These are phyloP conservation scores for Ogataea glucozyma DNA, from an alignment of 805 yeast genomes.

Conservation along the genomic window DNA sequence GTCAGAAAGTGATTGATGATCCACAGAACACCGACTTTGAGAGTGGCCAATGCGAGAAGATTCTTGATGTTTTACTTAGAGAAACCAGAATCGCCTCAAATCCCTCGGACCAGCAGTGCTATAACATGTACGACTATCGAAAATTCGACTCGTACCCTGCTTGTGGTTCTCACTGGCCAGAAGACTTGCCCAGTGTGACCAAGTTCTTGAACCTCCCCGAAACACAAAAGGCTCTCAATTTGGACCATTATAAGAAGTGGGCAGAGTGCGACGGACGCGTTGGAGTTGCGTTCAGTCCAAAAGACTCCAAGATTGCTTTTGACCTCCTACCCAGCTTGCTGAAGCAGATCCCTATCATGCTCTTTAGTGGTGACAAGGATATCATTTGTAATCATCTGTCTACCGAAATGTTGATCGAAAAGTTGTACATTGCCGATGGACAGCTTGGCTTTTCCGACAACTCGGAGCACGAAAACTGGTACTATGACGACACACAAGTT, in stretches of 20 bases:
- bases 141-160: slow-evolving; percentile 72
- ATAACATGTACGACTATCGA: slow-evolving; percentile 81
- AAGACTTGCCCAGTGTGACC: slow-evolving; percentile 48
- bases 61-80: slow-evolving; percentile 42
- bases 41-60: slow-evolving; percentile 38
- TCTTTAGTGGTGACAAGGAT: slow-evolving; percentile 88
- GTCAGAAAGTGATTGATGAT: slow-evolving; percentile 54
- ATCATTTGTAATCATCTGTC: slow-evolving; percentile 72
- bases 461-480: slow-evolving; percentile 39
- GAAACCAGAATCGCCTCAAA: slow-evolving; percentile 30
- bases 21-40: slow-evolving; percentile 28
- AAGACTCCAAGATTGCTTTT: slow-evolving; percentile 58
- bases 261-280: slow-evolving; percentile 73
- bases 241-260: slow-evolving; percentile 53
- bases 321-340: slow-evolving; percentile 67
- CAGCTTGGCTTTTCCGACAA: slow-evolving; percentile 48
- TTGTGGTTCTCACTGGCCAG: slow-evolving; percentile 95
- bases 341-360: slow-evolving; percentile 56
- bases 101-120: slow-evolving; percentile 52
- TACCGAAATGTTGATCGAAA: slow-evolving; percentile 61
- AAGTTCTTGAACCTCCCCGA: slow-evolving; percentile 49
- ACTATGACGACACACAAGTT: slow-evolving; percentile 40
- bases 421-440: slow-evolving; percentile 63
- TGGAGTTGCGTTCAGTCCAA: slow-evolving; percentile 49
- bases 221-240: slow-evolving; percentile 55